These are phyloP conservation scores for Ganoderma lucidum DNA, from an alignment of 1,284 basidiomycete species.

Conservation along the genomic window DNA sequence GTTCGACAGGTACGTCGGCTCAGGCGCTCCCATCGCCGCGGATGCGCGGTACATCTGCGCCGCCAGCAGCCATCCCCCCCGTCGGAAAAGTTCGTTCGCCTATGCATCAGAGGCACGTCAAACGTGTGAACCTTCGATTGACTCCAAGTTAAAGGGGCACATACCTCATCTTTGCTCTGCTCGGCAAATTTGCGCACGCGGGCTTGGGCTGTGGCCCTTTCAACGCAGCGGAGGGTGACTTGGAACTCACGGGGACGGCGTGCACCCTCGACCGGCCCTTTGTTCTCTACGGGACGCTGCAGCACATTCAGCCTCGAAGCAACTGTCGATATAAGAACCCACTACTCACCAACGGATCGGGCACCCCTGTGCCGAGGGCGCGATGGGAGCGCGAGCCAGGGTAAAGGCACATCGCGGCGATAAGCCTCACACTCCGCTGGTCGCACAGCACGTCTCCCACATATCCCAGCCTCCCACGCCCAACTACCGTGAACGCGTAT, in stretches of 20 bases:
- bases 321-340: neutral
- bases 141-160: neutral
- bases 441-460: constrained; percentile 27
- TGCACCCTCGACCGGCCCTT: neutral
- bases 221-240: neutral
- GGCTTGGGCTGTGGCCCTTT: neutral
- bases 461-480: constrained; percentile 28
- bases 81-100: constrained; percentile 40
- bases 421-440: constrained; percentile 9
- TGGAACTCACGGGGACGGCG: constrained; percentile 3
- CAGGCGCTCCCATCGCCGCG: constrained; percentile 31
- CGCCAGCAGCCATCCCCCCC: constrained; percentile 33
- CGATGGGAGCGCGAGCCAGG: neutral
- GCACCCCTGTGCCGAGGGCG: neutral
- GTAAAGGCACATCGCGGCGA: constrained; percentile 28
- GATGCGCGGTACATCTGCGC: constrained; percentile 38
- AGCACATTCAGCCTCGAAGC: neutral
- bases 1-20: constrained; percentile 48
- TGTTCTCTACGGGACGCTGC: constrained; percentile 4
- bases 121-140: neutral
- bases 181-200: neutral
- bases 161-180: neutral
- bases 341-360: neutral
- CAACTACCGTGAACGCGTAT: constrained; percentile 20
- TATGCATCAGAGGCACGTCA: constrained; percentile 9